phyloP scores from a whole-genome alignment of 2,329 filamentous ascomycete genomes.

The Colletotrichum shisoi region DNA sequence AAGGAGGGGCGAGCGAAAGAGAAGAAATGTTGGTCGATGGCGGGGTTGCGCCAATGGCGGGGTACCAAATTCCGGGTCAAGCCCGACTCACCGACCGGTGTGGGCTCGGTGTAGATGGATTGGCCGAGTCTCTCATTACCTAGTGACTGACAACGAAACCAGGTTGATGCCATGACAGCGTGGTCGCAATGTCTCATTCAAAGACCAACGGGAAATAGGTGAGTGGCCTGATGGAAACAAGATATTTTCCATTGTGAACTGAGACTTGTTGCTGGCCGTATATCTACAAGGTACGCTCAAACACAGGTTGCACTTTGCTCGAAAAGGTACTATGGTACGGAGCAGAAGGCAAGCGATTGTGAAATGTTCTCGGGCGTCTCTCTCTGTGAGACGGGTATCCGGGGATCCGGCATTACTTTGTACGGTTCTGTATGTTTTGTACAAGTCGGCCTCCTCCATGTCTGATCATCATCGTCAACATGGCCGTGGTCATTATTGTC shows the following conservation, averaged over 20 bases:
- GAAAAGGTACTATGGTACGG: background rate
- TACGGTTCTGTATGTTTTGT: background rate
- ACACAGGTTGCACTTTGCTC: too few species aligned
- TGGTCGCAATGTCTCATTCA: too few species aligned
- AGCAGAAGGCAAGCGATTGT: background rate
- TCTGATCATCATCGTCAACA: constrained; percentile 1
- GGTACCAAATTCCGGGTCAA: constrained; percentile 8
- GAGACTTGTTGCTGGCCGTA: too few species aligned
- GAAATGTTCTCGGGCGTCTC: background rate
- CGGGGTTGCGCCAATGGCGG: constrained; percentile 20
- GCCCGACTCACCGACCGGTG: background rate
- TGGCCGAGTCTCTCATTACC: too few species aligned
- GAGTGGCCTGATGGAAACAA: too few species aligned
- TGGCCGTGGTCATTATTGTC: constrained; percentile 1
- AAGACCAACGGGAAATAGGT: too few species aligned
- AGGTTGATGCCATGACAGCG: too few species aligned
- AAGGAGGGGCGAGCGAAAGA: background rate
- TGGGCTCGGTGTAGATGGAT: constrained; percentile 12
- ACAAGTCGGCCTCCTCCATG: background rate
- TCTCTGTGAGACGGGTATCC: background rate
- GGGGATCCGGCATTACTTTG: background rate
- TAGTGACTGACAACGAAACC: too few species aligned
- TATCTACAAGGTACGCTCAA: too few species aligned
- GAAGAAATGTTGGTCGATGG: constrained; percentile 20
- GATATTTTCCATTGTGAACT: too few species aligned